These are phyloP conservation scores for Peronosclerospora sorghi DNA, from an alignment of 352 stramenopile species.

Conservation along the genomic window DNA sequence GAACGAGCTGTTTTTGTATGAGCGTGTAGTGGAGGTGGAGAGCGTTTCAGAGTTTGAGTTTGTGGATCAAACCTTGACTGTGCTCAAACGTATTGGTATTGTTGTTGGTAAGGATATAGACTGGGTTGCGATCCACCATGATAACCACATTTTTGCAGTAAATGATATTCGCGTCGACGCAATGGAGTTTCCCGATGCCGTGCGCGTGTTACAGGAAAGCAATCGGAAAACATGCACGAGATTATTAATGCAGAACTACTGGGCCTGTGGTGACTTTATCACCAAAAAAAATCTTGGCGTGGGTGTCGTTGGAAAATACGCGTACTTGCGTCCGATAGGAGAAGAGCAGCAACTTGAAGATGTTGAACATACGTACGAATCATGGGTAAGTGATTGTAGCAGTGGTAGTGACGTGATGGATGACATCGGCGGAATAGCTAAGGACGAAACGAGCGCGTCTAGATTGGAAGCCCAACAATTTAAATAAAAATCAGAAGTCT, in stretches of 20 bases:
- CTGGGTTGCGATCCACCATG: conserved; percentile 61
- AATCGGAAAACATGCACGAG: conserved; percentile 82
- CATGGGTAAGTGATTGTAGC: conserved; percentile 44
- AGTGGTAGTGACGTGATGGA: conserved; percentile 16
- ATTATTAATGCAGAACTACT: conserved; percentile 83
- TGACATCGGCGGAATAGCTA: not conserved
- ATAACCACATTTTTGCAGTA: conserved; percentile 82
- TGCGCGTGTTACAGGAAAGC: conserved; percentile 75
- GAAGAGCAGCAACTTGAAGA: conserved; percentile 22
- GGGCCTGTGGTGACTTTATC: conserved; percentile 77
- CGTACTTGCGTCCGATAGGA: conserved; percentile 56
- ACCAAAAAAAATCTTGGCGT: conserved; percentile 78
- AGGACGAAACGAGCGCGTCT: conserved; percentile 11
- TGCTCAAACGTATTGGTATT: conserved; percentile 79
- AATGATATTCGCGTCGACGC: conserved; percentile 81
- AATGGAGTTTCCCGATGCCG: conserved; percentile 69
- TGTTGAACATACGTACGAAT: conserved; percentile 43
- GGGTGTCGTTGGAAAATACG: conserved; percentile 71
- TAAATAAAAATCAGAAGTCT: conserved; percentile 5
- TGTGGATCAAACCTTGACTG: conserved; percentile 75
- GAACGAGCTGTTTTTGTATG: conserved; percentile 81
- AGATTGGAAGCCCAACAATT: conserved; percentile 7
- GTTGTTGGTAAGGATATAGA: conserved; percentile 65
- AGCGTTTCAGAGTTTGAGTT: conserved; percentile 82
- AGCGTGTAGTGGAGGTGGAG: conserved; percentile 81